Evolutionary conservation across 257 asterid species (phyloP).

Genomic region (Nicotiana tabacum): DNA sequence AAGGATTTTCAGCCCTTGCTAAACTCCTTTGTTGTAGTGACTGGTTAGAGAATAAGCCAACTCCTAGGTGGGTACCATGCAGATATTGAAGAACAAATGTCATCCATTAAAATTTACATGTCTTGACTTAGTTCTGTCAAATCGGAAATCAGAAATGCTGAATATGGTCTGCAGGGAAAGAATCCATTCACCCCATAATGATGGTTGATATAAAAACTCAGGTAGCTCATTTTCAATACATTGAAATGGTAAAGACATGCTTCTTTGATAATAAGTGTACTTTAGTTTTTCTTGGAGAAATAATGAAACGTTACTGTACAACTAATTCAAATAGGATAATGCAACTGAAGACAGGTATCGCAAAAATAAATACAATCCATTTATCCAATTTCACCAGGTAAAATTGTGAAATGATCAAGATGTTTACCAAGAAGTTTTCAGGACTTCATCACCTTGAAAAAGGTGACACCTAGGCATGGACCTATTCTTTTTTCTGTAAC

Average conservation of each 20-base stretch:
- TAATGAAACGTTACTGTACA: neutral
- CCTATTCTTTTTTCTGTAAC: neutral
- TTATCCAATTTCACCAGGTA: neutral
- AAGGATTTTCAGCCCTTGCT: no score
- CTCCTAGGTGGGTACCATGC: no score
- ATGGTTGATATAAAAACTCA: neutral
- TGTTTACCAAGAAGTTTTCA: neutral
- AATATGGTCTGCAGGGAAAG: neutral
- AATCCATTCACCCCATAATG: neutral
- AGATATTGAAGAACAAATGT: neutral
- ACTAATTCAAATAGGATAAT: neutral
- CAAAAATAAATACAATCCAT: neutral
- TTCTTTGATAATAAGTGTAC: neutral
- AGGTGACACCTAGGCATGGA: neutral
- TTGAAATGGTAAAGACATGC: neutral
- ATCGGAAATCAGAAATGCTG: neutral
- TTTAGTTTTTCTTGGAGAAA: neutral
- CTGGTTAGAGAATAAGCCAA: no score
- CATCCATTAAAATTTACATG: neutral
- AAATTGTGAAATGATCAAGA: neutral
- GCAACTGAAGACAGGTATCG: neutral
- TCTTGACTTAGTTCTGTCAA: neutral
- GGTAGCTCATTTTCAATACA: neutral
- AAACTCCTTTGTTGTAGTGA: no score
- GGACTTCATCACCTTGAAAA: neutral